Evolutionary conservation across 768 basidiomycete species (phyloP).

Genomic region (Jaapia argillacea): DNA sequence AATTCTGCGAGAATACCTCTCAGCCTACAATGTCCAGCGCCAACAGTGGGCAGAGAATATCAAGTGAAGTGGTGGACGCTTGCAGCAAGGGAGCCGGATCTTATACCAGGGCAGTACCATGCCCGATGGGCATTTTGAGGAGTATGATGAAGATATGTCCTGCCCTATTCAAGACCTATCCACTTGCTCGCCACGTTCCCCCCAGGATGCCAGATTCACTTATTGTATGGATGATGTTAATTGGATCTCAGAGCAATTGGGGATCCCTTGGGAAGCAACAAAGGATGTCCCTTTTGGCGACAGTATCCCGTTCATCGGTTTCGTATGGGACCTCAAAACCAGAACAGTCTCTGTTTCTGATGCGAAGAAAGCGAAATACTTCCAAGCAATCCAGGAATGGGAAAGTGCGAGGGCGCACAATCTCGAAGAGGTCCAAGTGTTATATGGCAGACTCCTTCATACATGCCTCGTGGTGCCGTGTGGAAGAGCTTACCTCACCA

Average conservation of each 20-base stretch:
- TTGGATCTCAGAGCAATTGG: conserved; percentile 17
- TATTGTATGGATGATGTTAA: conserved; percentile 25
- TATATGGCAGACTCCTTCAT: conserved; percentile 32
- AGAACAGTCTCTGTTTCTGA: conserved; percentile 14
- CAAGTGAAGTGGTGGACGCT: background rate
- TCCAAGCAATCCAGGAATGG: conserved; percentile 20
- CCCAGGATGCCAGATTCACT: conserved; percentile 9
- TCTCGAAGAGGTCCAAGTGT: conserved; percentile 22
- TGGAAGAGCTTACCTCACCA: conserved; percentile 30
- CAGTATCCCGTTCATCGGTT: conserved; percentile 17
- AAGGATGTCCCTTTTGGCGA: conserved; percentile 19
- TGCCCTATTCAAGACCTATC: conserved; percentile 15
- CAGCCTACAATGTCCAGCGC: conserved; percentile 16
- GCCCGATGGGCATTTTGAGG: too few species aligned
- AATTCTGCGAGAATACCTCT: conserved; percentile 6
- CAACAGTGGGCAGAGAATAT: conserved; percentile 8
- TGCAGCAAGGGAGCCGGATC: conserved; percentile 18
- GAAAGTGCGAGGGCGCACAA: conserved; percentile 12
- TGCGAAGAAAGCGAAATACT: conserved; percentile 21
- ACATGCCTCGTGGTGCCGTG: conserved; percentile 15
- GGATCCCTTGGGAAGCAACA: conserved; percentile 20
- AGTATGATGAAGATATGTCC: conserved; percentile 23
- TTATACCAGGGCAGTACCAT: conserved; percentile 10
- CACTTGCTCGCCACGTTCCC: conserved; percentile 8
- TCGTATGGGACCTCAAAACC: conserved; percentile 19